These are phyloP conservation scores for Pisolithus sp. DNA, from an alignment of 768 basidiomycete species.

Conservation along the genomic window DNA sequence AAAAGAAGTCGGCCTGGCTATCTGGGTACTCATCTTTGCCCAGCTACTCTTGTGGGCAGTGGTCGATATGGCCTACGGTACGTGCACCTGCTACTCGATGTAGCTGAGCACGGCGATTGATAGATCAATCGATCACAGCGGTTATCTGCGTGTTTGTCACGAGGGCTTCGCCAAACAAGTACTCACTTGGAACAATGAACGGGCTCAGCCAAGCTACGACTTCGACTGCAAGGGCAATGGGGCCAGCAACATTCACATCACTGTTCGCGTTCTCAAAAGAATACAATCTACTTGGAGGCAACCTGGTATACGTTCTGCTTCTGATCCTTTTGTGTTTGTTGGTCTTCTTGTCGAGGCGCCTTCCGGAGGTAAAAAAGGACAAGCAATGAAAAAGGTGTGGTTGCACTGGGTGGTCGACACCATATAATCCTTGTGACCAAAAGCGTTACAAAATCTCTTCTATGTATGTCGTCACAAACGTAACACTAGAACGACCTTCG, in stretches of 20 bases:
- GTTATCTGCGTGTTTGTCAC: slow-evolving; percentile 50
- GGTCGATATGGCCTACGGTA: slow-evolving; percentile 40
- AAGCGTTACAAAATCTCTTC: no score
- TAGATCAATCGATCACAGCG: slow-evolving; percentile 26
- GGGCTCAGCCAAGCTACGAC: slow-evolving; percentile 47
- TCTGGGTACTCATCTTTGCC: slow-evolving; percentile 32
- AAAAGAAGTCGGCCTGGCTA: slow-evolving; percentile 26
- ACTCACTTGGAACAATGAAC: slow-evolving; percentile 51
- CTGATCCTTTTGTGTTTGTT: slow-evolving; percentile 21
- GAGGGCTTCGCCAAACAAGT: slow-evolving; percentile 44
- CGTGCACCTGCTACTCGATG: slow-evolving; percentile 5
- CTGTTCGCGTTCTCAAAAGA: no score
- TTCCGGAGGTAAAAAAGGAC: slow-evolving; percentile 17
- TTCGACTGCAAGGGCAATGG: slow-evolving; percentile 39
- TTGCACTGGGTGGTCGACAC: no score
- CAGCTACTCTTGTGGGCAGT: slow-evolving; percentile 24
- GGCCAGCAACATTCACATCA: no score
- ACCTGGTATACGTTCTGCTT: slow-evolving; percentile 40
- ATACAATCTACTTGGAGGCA: no score
- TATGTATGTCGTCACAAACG: no score
- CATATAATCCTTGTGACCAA: no score
- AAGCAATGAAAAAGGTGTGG: not conserved
- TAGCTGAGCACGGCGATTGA: not conserved
- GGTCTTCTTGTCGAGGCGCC: slow-evolving; percentile 14
- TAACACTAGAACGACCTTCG: no score